Evolutionary conservation across 2,329 filamentous ascomycete species (phyloP).

Genomic region (Aspergillus costaricaensis): DNA sequence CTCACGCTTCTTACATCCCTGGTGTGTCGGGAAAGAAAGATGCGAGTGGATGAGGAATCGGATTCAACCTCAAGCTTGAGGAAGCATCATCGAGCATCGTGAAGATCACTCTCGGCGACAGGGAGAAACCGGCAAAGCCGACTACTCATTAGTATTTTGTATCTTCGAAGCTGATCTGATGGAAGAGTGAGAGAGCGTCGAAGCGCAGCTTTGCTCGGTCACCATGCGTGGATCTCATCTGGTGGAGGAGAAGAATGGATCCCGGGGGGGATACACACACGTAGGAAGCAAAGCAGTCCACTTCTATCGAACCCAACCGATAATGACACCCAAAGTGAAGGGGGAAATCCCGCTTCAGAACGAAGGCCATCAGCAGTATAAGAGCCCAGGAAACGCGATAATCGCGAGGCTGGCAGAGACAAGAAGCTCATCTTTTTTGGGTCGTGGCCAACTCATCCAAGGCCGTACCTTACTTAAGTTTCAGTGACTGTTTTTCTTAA

Average conservation of each 20-base stretch:
- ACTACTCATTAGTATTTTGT: background rate
- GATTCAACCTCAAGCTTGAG: background rate
- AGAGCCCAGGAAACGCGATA: background rate
- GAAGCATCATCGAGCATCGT: background rate
- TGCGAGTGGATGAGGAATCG: background rate
- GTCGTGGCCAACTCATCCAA: conserved; percentile 3
- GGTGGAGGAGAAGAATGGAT: background rate
- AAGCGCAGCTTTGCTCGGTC: conserved; percentile 3
- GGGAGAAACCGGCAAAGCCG: background rate
- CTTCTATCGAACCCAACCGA: conserved; percentile 6
- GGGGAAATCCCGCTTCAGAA: background rate
- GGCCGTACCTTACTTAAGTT: conserved; percentile 2
- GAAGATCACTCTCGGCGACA: background rate
- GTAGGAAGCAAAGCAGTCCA: conserved; percentile 6
- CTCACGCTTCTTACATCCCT: conserved; percentile 11
- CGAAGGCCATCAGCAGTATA: background rate
- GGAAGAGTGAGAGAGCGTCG: background rate
- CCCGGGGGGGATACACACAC: background rate
- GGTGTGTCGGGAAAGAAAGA: conserved; percentile 2
- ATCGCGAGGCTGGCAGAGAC: background rate
- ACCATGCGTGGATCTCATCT: conserved; percentile 4
- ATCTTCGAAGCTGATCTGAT: background rate
- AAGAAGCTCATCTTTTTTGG: background rate
- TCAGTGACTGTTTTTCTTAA: background rate
- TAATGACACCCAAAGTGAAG: conserved; percentile 7